Base-by-base conservation (phyloP, 108 stramenopile genomes). In the Nitzschia sp. region DNA sequence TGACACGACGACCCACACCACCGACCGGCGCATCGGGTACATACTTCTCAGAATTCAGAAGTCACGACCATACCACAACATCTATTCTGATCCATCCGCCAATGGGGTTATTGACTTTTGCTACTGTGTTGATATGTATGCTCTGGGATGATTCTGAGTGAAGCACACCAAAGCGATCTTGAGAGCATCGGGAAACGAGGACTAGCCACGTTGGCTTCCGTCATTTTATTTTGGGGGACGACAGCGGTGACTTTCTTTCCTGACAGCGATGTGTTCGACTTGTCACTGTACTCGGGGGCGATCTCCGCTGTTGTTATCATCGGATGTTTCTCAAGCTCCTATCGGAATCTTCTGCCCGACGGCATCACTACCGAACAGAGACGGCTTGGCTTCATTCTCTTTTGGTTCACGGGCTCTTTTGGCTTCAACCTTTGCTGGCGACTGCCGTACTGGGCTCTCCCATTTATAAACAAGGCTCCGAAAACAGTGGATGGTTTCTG, bases 311-410 rank as follows among this genome's bases (percentile, higher is more conserved):
- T 54, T 25, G 53, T 54, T 18, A 21, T 54, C 5, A 54, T 54
- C 53, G 53, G 53, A 24, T 54, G 53, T n/a, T 54, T 54, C 24
- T 25, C 23, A 21, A 54, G 53, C 53, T 54, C 53, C 5, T 54
- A 54, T 25, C 6, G 53, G 6, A 54, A 54, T 18, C 24, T 54
- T 5, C 24, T 54, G 18, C 6, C 53, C 19, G 13, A 6, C 11
- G 24, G 24, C 6, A 21, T 54, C 5, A 24, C 53, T 25, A 6
- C 5, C 6, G 24, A 25, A 54, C 23, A 54, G 53, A 6, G 18
- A 18, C 19, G n/a, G 24, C 8, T 54, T 6, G 53, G 53, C 8
- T 54, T 54, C n/a, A 18, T 54, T 25, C 24, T 54, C 6, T 54
- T 54, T n/a, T 54, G 24, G 23, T 54, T 21, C 53, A 24, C 23